Base-by-base conservation (phyloP, 371 early-diverging fungal species). In the Funneliformis caledonium region DNA sequence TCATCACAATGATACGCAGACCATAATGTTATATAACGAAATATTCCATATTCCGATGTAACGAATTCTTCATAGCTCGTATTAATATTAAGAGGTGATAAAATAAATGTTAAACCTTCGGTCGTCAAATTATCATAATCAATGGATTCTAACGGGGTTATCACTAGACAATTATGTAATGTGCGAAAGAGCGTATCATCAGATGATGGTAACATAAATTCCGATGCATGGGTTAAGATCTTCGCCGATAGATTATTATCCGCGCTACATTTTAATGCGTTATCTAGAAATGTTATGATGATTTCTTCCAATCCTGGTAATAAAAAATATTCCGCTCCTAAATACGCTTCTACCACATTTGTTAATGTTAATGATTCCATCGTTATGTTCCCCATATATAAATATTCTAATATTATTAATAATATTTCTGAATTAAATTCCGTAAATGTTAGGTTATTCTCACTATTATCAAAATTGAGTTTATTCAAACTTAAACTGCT, bases 341-440 rank as follows among this genome's bases (percentile, higher is more conserved):
- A 42, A 45, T 65, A 79, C n/a, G 43, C 60, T n/a, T 79, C 70
- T 50, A 79, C 42, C 9, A 60, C n/a, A 69, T 79, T 79, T 45
- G 19, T 43, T 33, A 48, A 14, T 33, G 69, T 52, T 12, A 79
- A 60, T 37, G 33, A 59, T 22, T 79, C 64, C 1, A 45, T n/a
- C 26, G 16, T 64, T 9, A 79, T 69, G n/a, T 67, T 14, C 4
- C 79, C 79, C 48, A 64, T 50, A 79, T 79, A 79, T 37, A 79
- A 65, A 79, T 47, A 79, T 70, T 79, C 79, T 47, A 79, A 43
- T 16, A 79, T 65, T n/a, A 70, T 45, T 79, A 64, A 31, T 64
- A 79, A 43, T 12, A 70, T 47, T 56, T 22, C 11, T 26, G 60
- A 64, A 48, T 11, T 48, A 31, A 79, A 64, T 50, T 79, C 56